phyloP scores from a whole-genome alignment of 1,139 yeast genomes.

The Lodderomyces parapsilosis region DNA sequence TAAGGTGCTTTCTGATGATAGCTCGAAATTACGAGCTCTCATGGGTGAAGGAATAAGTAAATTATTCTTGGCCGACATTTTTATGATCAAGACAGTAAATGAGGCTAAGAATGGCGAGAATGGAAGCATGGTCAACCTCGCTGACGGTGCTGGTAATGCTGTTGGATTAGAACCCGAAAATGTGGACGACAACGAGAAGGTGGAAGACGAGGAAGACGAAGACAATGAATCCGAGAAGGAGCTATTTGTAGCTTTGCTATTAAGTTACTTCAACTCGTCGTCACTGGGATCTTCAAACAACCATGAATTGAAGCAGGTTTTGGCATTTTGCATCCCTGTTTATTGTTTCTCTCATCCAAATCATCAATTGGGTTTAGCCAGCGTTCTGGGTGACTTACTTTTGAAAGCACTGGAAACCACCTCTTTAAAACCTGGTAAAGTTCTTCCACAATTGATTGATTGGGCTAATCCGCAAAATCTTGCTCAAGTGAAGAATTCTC shows the following conservation, averaged over 20 bases:
- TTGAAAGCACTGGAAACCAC: conserved; percentile 49
- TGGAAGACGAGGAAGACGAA: conserved; percentile 16
- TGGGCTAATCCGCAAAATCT: conserved; percentile 86
- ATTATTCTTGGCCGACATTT: conserved; percentile 72
- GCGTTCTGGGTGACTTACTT: conserved; percentile 67
- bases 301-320: conserved; percentile 71
- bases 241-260: conserved; percentile 66
- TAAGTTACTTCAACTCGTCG: conserved; percentile 71
- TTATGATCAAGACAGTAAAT: conserved; percentile 22
- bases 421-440: conserved; percentile 51
- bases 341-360: conserved; percentile 75
- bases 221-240: conserved; percentile 32
- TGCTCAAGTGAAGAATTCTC: conserved; percentile 42
- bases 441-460: conserved; percentile 71
- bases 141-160: neutral
- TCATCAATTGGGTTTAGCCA: conserved; percentile 70
- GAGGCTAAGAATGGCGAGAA: neutral
- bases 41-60: conserved; percentile 90
- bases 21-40: conserved; percentile 69
- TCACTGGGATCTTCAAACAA: conserved; percentile 59
- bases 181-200: too few species aligned
- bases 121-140: neutral
- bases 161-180: neutral
- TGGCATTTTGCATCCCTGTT: conserved; percentile 88
- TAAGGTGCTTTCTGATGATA: conserved; percentile 59